Evolutionary conservation across 805 yeast species (phyloP).

Genomic region (Kluyveromyces siamensis): DNA sequence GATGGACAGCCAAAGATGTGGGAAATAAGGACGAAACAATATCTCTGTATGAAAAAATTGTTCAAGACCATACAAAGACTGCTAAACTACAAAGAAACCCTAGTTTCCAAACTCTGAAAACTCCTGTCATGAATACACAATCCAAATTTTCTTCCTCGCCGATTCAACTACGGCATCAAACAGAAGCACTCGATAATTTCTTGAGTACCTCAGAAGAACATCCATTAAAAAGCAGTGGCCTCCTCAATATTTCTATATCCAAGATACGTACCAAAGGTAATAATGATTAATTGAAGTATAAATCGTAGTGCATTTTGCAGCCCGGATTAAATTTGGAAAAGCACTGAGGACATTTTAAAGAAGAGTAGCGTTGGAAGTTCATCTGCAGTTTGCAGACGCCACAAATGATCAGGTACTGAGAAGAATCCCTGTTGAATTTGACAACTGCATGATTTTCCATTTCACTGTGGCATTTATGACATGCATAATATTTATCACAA

Average conservation of each 20-base stretch:
- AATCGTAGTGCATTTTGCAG: slow-evolving; percentile 25
- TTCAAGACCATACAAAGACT: slow-evolving; percentile 12
- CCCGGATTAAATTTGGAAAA: slow-evolving; percentile 22
- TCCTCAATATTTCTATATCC: slow-evolving; percentile 23
- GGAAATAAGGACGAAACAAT: slow-evolving; percentile 46
- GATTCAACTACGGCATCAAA: neutral
- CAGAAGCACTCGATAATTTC: neutral
- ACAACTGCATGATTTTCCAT: slow-evolving; percentile 9
- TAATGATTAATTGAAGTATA: slow-evolving; percentile 15
- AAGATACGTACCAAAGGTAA: slow-evolving; percentile 14
- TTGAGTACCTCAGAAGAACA: neutral
- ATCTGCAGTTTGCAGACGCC: slow-evolving; percentile 23
- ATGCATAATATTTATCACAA: slow-evolving; percentile 23
- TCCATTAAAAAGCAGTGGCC: neutral
- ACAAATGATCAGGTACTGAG: slow-evolving; percentile 18
- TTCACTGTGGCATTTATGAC: slow-evolving; percentile 24
- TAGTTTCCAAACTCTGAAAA: slow-evolving; percentile 15
- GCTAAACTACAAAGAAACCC: slow-evolving; percentile 11
- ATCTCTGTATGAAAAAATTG: slow-evolving; percentile 30
- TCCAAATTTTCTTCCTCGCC: neutral
- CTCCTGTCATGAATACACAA: slow-evolving; percentile 20
- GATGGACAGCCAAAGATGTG: slow-evolving; percentile 58
- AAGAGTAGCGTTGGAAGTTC: slow-evolving; percentile 19
- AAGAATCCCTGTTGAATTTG: slow-evolving; percentile 10
- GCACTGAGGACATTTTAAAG: slow-evolving; percentile 18